phyloP scores from a whole-genome alignment of 805 yeast species.

The Debaryomyces hansenii region DNA sequence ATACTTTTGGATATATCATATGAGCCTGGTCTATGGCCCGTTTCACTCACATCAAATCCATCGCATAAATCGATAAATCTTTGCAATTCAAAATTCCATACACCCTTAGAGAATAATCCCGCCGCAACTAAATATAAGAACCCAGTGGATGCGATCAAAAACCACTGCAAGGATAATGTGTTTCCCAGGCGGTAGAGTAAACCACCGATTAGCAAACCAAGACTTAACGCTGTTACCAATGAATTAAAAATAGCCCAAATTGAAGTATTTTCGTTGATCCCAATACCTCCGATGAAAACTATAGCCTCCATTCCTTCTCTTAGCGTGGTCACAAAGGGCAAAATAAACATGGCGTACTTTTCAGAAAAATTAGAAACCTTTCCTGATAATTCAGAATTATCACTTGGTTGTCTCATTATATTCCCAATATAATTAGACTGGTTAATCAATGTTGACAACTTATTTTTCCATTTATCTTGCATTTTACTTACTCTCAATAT shows the following conservation, averaged over 20 bases:
- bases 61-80: slow-evolving; percentile 37
- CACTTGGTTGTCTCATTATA: slow-evolving; percentile 1
- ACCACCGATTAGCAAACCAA: slow-evolving; percentile 36
- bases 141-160: slow-evolving; percentile 37
- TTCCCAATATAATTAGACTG: slow-evolving; percentile 18
- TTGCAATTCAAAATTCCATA: slow-evolving; percentile 45
- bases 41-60: slow-evolving; percentile 43
- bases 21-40: slow-evolving; percentile 48
- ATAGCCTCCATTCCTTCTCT: slow-evolving; percentile 47
- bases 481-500: slow-evolving; percentile 43
- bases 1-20: slow-evolving; percentile 40
- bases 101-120: slow-evolving; percentile 44
- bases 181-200: slow-evolving; percentile 41
- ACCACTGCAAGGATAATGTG: slow-evolving; percentile 42
- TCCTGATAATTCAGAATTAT: slow-evolving; percentile 3
- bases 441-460: slow-evolving; percentile 29
- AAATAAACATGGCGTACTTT: slow-evolving; percentile 36
- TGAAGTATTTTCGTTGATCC: slow-evolving; percentile 35
- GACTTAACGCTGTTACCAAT: slow-evolving; percentile 22
- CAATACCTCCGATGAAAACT: slow-evolving; percentile 44
- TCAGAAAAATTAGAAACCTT: slow-evolving; percentile 20
- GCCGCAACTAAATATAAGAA: slow-evolving; percentile 46
- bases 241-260: slow-evolving; percentile 32
- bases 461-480: slow-evolving; percentile 46
- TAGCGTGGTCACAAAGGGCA: slow-evolving; percentile 42